A percentile compares a stretch with the other conserved stretches of the same genome.
Evolutionary conservation across 2,329 filamentous ascomycete genomes (phyloP).

Genomic region (Mycogone perniciosa): DNA sequence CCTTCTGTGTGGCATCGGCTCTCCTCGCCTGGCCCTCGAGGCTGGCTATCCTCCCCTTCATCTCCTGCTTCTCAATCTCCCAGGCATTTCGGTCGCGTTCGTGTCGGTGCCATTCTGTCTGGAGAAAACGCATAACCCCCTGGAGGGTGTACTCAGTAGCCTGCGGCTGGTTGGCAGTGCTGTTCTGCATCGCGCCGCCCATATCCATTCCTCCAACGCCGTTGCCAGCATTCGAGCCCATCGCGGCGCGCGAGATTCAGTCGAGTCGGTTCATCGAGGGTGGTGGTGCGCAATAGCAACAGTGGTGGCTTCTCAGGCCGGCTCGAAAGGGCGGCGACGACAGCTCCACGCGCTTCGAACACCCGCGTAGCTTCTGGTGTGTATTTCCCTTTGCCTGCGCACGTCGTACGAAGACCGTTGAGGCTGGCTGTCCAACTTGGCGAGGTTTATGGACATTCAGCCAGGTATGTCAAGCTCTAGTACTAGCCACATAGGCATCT

Average conservation of each 20-base stretch:
- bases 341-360: conserved; percentile 13
- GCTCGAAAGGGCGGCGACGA: conserved; percentile 13
- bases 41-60: conserved; percentile 94
- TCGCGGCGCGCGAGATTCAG: conserved; percentile 32
- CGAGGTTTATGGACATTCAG: conserved; percentile 2
- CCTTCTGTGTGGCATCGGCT: conserved; percentile 81
- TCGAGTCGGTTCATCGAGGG: conserved; percentile 33
- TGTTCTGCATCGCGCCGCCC: conserved; percentile 39
- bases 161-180: conserved; percentile 45
- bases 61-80: conserved; percentile 98
- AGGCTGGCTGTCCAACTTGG: not conserved
- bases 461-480: conserved; percentile 6
- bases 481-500: conserved; percentile 6
- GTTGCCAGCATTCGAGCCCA: conserved; percentile 39
- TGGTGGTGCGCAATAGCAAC: conserved; percentile 18
- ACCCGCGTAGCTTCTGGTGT: not conserved
- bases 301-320: conserved; percentile 18
- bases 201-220: conserved; percentile 42
- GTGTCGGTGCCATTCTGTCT: conserved; percentile 98
- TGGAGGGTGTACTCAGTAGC: conserved; percentile 58
- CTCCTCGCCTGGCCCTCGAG: conserved; percentile 86
- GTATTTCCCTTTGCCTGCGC: not conserved
- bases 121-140: conserved; percentile 96
- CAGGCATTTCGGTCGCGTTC: conserved; percentile 96
- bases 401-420: not conserved